Conservation (phyloP, 768 basidiomycete species). For the Tephrocybe sp. region DNA sequence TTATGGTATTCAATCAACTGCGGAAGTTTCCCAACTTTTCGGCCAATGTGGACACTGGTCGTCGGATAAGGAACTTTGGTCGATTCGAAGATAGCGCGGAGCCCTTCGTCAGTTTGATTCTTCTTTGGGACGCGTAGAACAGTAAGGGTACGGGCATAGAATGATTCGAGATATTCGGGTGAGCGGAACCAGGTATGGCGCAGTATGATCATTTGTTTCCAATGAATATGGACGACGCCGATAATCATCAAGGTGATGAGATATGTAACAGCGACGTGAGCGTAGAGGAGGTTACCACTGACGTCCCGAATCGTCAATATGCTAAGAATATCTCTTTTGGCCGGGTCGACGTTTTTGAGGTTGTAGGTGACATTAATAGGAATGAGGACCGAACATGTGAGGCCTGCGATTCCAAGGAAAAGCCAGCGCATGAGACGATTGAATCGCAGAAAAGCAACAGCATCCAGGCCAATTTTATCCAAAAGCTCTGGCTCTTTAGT, state of each 20-base stretch:
- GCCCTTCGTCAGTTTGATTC: slow-evolving; percentile 81
- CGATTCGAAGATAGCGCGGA: slow-evolving; percentile 72
- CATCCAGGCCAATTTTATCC: slow-evolving; percentile 89
- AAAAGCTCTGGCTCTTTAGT: slow-evolving; percentile 89
- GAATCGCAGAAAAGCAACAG: slow-evolving; percentile 90
- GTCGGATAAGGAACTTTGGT: slow-evolving; percentile 87
- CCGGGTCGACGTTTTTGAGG: slow-evolving; percentile 54
- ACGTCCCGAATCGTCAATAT: slow-evolving; percentile 90
- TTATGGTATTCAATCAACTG: slow-evolving; percentile 93
- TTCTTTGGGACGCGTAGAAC: slow-evolving; percentile 79
- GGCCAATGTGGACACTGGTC: slow-evolving; percentile 86
- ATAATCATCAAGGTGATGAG: slow-evolving; percentile 75
- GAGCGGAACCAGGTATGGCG: slow-evolving; percentile 89
- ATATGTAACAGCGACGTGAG: slow-evolving; percentile 84
- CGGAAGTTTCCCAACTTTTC: slow-evolving; percentile 85
- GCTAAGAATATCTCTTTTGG: slow-evolving; percentile 61
- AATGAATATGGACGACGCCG: slow-evolving; percentile 70
- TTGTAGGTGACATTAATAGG: slow-evolving; percentile 90
- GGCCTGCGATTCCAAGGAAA: slow-evolving; percentile 61
- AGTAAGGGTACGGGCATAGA: slow-evolving; percentile 92
- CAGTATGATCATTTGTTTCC: slow-evolving; percentile 76
- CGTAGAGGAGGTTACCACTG: slow-evolving; percentile 68
- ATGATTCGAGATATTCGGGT: slow-evolving; percentile 83
- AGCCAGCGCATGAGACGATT: slow-evolving; percentile 79
- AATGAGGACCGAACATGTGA: slow-evolving; percentile 73